Conservation (phyloP, 176 grass and related monocot genomes). For the Otatea glauca region DNA sequence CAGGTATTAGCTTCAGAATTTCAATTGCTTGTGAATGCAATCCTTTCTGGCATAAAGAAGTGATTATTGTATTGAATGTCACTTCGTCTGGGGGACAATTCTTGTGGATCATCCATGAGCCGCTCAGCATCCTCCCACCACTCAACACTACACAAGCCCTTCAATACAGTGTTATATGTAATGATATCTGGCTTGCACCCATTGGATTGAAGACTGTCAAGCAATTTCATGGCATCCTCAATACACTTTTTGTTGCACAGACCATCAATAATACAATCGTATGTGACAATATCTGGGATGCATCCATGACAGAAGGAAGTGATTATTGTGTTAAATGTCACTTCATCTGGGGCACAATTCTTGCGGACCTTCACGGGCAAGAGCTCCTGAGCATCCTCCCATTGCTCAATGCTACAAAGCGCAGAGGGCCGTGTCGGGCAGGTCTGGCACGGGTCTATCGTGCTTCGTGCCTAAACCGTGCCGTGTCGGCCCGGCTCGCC, state of each 20-base stretch:
- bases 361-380: too few relatives aligned
- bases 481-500: too few relatives aligned
- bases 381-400: too few relatives aligned
- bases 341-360: too few relatives aligned
- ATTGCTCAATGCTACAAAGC: too few relatives aligned
- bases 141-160: slow-evolving; percentile 31
- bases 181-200: slow-evolving; percentile 60
- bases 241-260: slow-evolving; percentile 50
- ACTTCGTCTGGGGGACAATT: slow-evolving; percentile 34
- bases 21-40: background rate
- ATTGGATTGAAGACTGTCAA: slow-evolving; percentile 37
- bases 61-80: slow-evolving; percentile 36
- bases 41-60: slow-evolving; percentile 46
- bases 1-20: background rate
- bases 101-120: slow-evolving; percentile 32
- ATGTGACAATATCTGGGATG: slow-evolving; percentile 53
- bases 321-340: too few relatives aligned
- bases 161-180: slow-evolving; percentile 57
- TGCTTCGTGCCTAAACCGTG: too few relatives aligned
- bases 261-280: slow-evolving; percentile 53
- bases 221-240: slow-evolving; percentile 47
- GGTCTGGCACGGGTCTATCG: too few relatives aligned
- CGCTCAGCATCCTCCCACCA: slow-evolving; percentile 33
- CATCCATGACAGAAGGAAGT: too few relatives aligned
- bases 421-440: too few relatives aligned